These are phyloP conservation scores for Vitis amurensis DNA, from an alignment of 164 flowering plant genomes.

Conservation along the genomic window DNA sequence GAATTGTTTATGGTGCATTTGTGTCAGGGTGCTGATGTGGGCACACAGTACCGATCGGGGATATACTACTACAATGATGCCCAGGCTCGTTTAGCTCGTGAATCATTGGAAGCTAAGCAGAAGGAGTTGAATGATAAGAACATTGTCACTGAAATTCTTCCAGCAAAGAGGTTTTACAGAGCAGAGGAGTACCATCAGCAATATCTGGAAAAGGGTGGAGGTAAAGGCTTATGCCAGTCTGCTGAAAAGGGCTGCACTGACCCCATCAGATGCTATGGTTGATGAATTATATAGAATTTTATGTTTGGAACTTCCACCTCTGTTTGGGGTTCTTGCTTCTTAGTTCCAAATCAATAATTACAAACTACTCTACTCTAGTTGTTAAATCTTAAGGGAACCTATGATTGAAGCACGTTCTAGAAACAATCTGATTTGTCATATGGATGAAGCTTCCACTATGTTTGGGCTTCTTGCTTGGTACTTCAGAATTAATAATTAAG, in stretches of 20 bases:
- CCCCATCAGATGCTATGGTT: conserved; percentile 83
- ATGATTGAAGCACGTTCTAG: too few relatives aligned
- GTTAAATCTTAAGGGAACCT: too few relatives aligned
- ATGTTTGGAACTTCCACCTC: too few relatives aligned
- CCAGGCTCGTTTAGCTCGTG: conserved; percentile 54
- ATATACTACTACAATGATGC: conserved; percentile 70
- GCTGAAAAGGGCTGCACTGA: conserved; percentile 81
- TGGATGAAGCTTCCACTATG: neutral
- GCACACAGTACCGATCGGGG: conserved; percentile 83
- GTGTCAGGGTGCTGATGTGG: conserved; percentile 71
- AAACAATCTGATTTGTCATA: too few relatives aligned
- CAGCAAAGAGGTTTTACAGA: conserved; percentile 64
- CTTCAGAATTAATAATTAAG: neutral
- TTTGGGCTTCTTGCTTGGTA: neutral
- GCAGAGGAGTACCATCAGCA: conserved; percentile 81
- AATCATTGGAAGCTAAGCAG: conserved; percentile 67
- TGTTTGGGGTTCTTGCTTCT: too few relatives aligned
- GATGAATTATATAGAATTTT: conserved; percentile 1
- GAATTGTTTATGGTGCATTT: neutral
- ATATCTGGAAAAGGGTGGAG: conserved; percentile 65
- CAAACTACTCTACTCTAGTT: too few relatives aligned
- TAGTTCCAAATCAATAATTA: too few relatives aligned
- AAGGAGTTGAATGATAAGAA: conserved; percentile 36
- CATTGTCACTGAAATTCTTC: conserved; percentile 73
- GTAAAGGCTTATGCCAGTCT: conserved; percentile 54